A percentile compares a stretch with the other conserved stretches of the same genome.
Evolutionary conservation across 2,329 filamentous ascomycete genomes (phyloP).

Genomic region (Aspergillus proliferans): DNA sequence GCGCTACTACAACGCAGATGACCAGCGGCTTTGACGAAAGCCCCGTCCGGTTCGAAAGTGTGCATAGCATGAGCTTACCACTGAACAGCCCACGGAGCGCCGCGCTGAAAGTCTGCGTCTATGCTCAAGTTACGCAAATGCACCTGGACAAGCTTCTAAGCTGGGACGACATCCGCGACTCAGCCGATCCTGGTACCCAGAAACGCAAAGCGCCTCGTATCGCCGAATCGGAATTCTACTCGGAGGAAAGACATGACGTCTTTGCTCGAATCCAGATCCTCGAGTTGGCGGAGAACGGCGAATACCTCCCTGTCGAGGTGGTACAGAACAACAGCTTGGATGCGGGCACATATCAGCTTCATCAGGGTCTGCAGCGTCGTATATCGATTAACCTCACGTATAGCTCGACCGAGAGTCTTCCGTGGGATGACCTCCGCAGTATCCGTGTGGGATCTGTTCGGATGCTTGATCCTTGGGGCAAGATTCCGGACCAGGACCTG

Average conservation of each 20-base stretch:
- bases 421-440: constrained; percentile 76
- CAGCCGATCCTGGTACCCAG: constrained; percentile 50
- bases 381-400: constrained; percentile 85
- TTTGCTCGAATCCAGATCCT: constrained; percentile 83
- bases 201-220: constrained; percentile 62
- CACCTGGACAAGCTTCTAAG: constrained; percentile 95
- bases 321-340: constrained; percentile 79
- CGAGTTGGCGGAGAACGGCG: constrained; percentile 83
- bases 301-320: constrained; percentile 89
- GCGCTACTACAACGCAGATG: constrained; percentile 91
- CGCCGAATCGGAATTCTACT: constrained; percentile 86
- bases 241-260: constrained; percentile 88
- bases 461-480: constrained; percentile 77
- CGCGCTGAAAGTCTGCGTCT: constrained; percentile 78
- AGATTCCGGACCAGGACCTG: constrained; percentile 70
- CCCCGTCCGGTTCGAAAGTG: constrained; percentile 88
- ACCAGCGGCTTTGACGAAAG: constrained; percentile 91
- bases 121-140: constrained; percentile 84
- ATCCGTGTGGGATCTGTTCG: constrained; percentile 75
- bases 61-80: constrained; percentile 94
- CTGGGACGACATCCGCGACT: constrained; percentile 97
- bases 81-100: constrained; percentile 68
- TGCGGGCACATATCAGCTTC: constrained; percentile 85
- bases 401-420: constrained; percentile 77
- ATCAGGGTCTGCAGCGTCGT: constrained; percentile 86